Conservation (phyloP, 1,284 basidiomycete genomes). For the Ustilago bromivora region DNA sequence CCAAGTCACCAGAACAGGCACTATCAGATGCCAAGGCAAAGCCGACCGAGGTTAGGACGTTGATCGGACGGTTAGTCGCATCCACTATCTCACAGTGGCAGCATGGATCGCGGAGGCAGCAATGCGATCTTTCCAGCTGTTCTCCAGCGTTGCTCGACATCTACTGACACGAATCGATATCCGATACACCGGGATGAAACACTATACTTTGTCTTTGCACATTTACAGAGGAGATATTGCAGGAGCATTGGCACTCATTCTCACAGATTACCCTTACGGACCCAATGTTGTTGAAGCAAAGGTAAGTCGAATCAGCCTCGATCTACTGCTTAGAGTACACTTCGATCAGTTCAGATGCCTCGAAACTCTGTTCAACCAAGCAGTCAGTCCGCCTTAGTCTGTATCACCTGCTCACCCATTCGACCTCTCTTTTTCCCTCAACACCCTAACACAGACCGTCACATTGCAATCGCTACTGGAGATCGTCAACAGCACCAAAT, state of each 20-base stretch:
- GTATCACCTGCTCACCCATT: neutral
- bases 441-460: conserved; percentile 66
- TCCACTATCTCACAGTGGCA: neutral
- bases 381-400: no score
- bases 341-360: neutral
- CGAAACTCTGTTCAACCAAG: no score
- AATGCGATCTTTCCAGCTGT: neutral
- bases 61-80: conserved; percentile 67
- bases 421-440: neutral
- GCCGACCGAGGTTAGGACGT: conserved; percentile 78
- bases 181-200: neutral
- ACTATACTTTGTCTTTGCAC: neutral
- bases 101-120: neutral
- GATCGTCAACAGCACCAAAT: conserved; percentile 93
- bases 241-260: conserved; percentile 57
- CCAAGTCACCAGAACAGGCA: conserved; percentile 80
- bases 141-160: neutral
- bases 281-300: conserved; percentile 59
- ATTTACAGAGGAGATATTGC: conserved; percentile 51
- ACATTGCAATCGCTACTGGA: conserved; percentile 87
- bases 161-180: neutral
- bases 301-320: conserved; percentile 30
- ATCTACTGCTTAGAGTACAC: neutral
- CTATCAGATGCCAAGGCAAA: conserved; percentile 82
- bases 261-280: conserved; percentile 63